A percentile compares a stretch with the other conserved stretches of the same genome.
phyloP scores from a whole-genome alignment of 2,329 filamentous ascomycete species.

The Cercospora sp. region DNA sequence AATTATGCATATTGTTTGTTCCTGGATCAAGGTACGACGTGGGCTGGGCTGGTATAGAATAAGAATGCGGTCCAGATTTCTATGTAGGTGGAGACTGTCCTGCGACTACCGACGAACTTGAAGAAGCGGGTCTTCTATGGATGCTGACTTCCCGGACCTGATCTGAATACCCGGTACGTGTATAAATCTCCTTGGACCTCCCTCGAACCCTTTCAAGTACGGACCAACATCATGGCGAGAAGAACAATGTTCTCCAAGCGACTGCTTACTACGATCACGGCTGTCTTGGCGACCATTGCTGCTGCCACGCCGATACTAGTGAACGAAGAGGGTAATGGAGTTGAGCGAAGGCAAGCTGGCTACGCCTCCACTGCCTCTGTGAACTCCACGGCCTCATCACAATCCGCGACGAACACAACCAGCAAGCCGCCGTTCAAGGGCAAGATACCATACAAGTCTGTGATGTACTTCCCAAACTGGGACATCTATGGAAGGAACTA shows the following conservation, averaged over 20 bases:
- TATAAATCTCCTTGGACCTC: background rate
- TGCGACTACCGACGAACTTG: conserved; percentile 8
- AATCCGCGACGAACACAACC: background rate
- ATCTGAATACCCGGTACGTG: background rate
- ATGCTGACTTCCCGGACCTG: background rate
- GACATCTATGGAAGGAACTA: conserved; percentile 59
- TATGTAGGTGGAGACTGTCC: conserved; percentile 11
- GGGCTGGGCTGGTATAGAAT: conserved; percentile 11
- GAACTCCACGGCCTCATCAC: background rate
- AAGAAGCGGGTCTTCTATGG: background rate
- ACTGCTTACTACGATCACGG: conserved; percentile 3
- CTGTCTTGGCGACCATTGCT: conserved; percentile 2
- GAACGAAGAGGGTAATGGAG: background rate
- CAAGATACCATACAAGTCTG: conserved; percentile 20
- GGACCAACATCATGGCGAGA: background rate
- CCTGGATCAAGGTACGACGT: conserved; percentile 17
- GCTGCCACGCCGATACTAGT: conserved; percentile 1
- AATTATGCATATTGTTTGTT: conserved; percentile 20
- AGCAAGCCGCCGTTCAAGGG: background rate
- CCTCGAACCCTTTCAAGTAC: background rate
- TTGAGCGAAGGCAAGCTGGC: background rate
- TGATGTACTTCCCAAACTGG: conserved; percentile 32
- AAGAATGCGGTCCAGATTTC: conserved; percentile 14
- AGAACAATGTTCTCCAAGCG: background rate
- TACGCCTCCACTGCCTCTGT: background rate